Base-by-base conservation (phyloP, 2,329 filamentous ascomycete genomes). In the Talaromyces sp. region DNA sequence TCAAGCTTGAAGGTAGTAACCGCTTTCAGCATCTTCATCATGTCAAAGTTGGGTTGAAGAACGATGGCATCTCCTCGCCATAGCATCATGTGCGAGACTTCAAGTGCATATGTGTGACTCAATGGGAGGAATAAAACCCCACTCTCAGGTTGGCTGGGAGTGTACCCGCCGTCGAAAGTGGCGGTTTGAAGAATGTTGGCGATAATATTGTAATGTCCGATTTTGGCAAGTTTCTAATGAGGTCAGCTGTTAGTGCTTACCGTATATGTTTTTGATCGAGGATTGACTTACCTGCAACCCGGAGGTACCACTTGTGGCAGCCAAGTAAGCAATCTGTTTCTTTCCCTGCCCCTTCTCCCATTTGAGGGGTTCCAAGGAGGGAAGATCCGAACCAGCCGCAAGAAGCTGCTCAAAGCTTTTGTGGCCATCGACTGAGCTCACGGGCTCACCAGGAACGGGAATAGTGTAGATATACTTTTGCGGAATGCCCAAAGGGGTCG, bases 81-180 rank as follows among this genome's bases (percentile, higher is more conserved):
- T 1, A 85, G 80, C 58, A 82, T 82, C 2, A 80, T 76, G 72
- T 89, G 85, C 36, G 85, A 85, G 63, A 91, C 85, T 22, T 90
- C 83, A 36, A 93, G 79, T 5, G 86, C 87, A 74, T 92, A 93
- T 68, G 92, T 92, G 72, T 93, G 91, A 68, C 88, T 91, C 72
- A 91, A 85, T 0, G 90, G 90, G 0, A 92, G 79, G 11, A 91
- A 80, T 2, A 89, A 89, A 0, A 91, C 83, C 4, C 76, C 81
- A 31, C 82, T 80, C 64, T 86, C 83, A 29, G 56, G 63, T 0
- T 78, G 82, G 69, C 83, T 82, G 43, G 79, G 73, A 76, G 82
- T 76, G 59, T 72, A 73, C 0, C 74, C 72, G 56, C 76, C 73
- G 45, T 86, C 84, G 69, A 76, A 86, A 0, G 82, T 72, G 8